Percentiles rank a stretch among this genome's conserved stretches.
phyloP scores from a whole-genome alignment of 805 yeast species.

The Yarrowia keelungensis region DNA sequence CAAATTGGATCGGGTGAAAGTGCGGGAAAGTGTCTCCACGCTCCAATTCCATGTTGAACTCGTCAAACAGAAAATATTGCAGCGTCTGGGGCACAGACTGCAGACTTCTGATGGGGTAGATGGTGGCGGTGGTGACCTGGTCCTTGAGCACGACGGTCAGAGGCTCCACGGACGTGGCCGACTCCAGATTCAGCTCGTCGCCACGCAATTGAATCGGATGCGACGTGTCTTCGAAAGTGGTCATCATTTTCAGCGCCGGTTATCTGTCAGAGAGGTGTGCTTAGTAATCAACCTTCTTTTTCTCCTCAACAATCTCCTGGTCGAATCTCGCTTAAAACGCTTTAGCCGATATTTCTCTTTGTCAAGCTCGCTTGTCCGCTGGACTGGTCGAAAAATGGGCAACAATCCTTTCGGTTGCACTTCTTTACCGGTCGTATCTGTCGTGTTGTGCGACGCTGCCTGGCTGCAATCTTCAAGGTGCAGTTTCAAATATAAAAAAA shows the following conservation, averaged over 20 bases:
- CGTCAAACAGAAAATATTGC: slow-evolving; percentile 83
- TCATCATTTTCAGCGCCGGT: slow-evolving; percentile 3
- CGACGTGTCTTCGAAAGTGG: slow-evolving; percentile 26
- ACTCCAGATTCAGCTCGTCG: slow-evolving; percentile 26
- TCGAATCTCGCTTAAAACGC: not conserved
- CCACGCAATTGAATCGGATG: slow-evolving; percentile 29
- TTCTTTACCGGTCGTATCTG: not conserved
- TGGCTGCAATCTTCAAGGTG: not conserved
- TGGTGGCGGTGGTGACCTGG: slow-evolving; percentile 90
- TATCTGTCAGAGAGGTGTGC: not conserved
- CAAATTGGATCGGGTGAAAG: slow-evolving; percentile 76
- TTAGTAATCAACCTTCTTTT: slow-evolving; percentile 1
- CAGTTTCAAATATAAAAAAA: not conserved
- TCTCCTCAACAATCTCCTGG: not conserved
- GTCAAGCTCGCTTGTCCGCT: too few relatives aligned
- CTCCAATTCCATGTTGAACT: slow-evolving; percentile 89
- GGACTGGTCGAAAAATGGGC: not conserved
- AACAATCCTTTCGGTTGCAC: too few relatives aligned
- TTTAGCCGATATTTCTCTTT: too few relatives aligned
- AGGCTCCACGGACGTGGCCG: slow-evolving; percentile 55
- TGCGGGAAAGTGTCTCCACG: slow-evolving; percentile 88
- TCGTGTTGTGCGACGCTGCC: not conserved
- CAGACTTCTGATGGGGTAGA: slow-evolving; percentile 78
- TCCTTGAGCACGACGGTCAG: slow-evolving; percentile 82
- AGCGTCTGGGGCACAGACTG: slow-evolving; percentile 78